These are phyloP conservation scores for Lyophyllum atratum DNA, from an alignment of 768 basidiomycete genomes.

Conservation along the genomic window DNA sequence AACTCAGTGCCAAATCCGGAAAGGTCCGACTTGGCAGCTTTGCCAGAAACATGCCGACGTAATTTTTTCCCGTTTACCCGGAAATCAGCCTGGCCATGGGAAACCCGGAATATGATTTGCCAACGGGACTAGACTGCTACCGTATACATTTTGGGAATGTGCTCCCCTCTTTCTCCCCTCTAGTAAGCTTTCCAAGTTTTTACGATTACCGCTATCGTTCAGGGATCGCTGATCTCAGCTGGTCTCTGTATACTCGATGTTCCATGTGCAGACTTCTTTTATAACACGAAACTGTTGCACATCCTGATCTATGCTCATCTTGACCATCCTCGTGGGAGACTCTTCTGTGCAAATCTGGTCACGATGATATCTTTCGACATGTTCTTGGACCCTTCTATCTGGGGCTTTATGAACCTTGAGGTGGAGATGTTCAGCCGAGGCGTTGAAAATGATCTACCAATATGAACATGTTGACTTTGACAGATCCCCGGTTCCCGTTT, in stretches of 20 bases:
- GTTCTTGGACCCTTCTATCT: background rate
- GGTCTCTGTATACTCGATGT: slow-evolving; percentile 1
- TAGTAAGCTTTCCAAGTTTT: background rate
- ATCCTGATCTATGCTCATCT: slow-evolving; percentile 12
- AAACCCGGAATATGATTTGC: too few species aligned
- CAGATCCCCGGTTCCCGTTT: slow-evolving; percentile 2
- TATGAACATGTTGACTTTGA: background rate
- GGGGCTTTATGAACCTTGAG: background rate
- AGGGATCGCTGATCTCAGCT: slow-evolving; percentile 1
- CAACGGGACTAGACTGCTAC: too few species aligned
- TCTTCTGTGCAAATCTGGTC: slow-evolving; percentile 33
- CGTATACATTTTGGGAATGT: too few species aligned
- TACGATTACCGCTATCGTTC: background rate
- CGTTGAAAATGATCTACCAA: background rate
- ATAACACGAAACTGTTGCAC: slow-evolving; percentile 2
- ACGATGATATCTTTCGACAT: slow-evolving; percentile 17
- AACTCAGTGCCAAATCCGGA: too few species aligned
- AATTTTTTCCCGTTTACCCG: too few species aligned
- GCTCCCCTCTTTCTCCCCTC: background rate
- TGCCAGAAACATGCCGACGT: too few species aligned
- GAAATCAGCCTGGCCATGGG: too few species aligned
- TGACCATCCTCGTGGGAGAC: slow-evolving; percentile 16
- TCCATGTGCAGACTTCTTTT: slow-evolving; percentile 9
- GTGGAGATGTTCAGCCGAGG: background rate
- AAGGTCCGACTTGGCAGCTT: too few species aligned